Conservation (phyloP, 2,329 filamentous ascomycete species). For the Daldinia sp. region DNA sequence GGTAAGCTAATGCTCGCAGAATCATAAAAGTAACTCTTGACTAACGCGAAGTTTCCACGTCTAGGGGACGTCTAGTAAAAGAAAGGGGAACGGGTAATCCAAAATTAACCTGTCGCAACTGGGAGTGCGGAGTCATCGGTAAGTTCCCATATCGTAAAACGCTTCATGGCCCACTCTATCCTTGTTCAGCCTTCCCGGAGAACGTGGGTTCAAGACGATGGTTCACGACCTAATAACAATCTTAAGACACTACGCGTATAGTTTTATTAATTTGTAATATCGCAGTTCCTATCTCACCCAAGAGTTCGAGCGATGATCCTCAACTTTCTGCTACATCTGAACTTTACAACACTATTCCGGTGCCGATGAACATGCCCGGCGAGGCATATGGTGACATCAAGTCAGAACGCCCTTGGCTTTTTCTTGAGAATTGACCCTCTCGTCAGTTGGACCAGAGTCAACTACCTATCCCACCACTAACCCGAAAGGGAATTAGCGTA, state of each 20-base stretch:
- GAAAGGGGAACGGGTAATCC: slow-evolving; percentile 71
- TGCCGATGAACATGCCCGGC: slow-evolving; percentile 54
- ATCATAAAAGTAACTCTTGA: neutral
- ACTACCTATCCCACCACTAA: slow-evolving; percentile 3
- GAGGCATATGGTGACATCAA: slow-evolving; percentile 43
- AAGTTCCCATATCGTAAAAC: slow-evolving; percentile 5
- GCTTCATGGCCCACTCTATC: neutral
- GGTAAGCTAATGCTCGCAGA: slow-evolving; percentile 62
- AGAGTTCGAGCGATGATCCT: slow-evolving; percentile 26
- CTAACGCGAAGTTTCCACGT: slow-evolving; percentile 18
- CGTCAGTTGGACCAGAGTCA: neutral
- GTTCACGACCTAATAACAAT: neutral
- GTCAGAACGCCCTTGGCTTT: slow-evolving; percentile 45
- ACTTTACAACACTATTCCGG: slow-evolving; percentile 51
- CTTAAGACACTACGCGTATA: neutral
- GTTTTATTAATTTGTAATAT: slow-evolving; percentile 6
- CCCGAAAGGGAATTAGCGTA: slow-evolving; percentile 6
- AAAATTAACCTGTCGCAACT: slow-evolving; percentile 88
- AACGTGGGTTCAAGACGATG: neutral
- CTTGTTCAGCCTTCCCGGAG: neutral
- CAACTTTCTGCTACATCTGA: slow-evolving; percentile 31
- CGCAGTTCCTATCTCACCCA: slow-evolving; percentile 60
- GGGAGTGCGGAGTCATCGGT: slow-evolving; percentile 88
- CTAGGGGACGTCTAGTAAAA: slow-evolving; percentile 78
- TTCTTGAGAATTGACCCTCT: slow-evolving; percentile 39